Base-by-base conservation (phyloP, 1,284 basidiomycete genomes). In the Rhodotorula sp. region DNA sequence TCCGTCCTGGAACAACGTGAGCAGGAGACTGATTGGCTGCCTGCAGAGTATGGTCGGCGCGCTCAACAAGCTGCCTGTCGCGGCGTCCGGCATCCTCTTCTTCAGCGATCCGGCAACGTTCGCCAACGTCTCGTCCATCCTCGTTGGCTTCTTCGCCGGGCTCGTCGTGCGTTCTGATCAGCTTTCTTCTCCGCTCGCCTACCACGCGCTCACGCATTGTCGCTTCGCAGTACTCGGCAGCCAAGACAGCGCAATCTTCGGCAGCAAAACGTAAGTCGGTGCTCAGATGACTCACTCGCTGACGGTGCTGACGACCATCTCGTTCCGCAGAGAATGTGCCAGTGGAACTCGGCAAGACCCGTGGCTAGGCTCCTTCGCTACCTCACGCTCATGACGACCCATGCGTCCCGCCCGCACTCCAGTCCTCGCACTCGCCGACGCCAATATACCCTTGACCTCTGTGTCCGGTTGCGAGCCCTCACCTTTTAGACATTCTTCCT, bases 41-140 rank as follows among this genome's bases (percentile, higher is more conserved):
- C 3, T 55, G 30, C 64, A 65, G 64, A 94, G 91, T 76, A 99
- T 99, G 96, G 94, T 98, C 62, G 96, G 96, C 13, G 96, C 96
- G 0, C 82, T 99, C 76, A 99, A 99, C 84, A 99, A 99, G 83
- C 86, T 99, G 22, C 96, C 96, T 27, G 91, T 99, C 48, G 96
- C 96, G 13, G 93, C 92, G 27, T 94, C 91, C 34, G 94, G 94
- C 20, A 92, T 98, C 75, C 72, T 80, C 68, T 82, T 82, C 76
- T 82, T 82, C 80, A 92, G 92, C 52, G 94, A 99, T 81, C 81
- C 87, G 22, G 89, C 92, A 48, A 95, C 91, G 9, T 81, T 89
- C 71, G 91, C 93, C 49, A 94, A 90, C 34, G 90, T 97, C 56
- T 89, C 89, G 19, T 94, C 94, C 44, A 89, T 99, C 64, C 82